Percentiles rank a stretch among this genome's conserved stretches.
Evolutionary conservation across 2,329 filamentous ascomycete genomes (phyloP).

Genomic region (Fusarium sp.): DNA sequence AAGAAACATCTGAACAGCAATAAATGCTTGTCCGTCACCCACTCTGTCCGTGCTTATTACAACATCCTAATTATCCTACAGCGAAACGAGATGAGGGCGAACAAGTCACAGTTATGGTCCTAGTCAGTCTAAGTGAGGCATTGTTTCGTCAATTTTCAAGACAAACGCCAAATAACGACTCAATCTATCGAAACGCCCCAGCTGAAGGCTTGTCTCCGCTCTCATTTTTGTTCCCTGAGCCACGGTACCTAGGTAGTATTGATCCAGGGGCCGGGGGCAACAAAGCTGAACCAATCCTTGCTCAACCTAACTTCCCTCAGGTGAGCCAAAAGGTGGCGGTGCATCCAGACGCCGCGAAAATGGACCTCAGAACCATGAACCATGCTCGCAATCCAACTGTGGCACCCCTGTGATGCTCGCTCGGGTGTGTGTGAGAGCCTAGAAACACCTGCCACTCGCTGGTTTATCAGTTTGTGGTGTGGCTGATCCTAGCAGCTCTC

Average conservation of each 20-base stretch:
- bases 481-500: constrained; percentile 34
- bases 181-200: constrained; percentile 28
- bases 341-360: constrained; percentile 19
- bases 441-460: constrained; percentile 18
- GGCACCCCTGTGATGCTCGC: constrained; percentile 26
- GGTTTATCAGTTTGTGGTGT: constrained; percentile 25
- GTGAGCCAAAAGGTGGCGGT: constrained; percentile 39
- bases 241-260: neutral
- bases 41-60: neutral
- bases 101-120: neutral
- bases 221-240: neutral
- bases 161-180: neutral
- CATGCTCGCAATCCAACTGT: constrained; percentile 16
- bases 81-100: neutral
- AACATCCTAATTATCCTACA: constrained; percentile 5
- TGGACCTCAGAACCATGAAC: constrained; percentile 23
- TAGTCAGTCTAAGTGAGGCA: neutral
- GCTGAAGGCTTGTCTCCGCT: constrained; percentile 26
- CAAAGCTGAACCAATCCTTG: constrained; percentile 35
- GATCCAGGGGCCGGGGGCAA: constrained; percentile 9
- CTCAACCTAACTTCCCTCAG: constrained; percentile 33
- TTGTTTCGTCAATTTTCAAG: neutral
- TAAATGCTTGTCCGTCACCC: constrained; percentile 8
- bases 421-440: constrained; percentile 31
- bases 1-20: constrained; percentile 5